phyloP scores from a whole-genome alignment of 805 yeast species.

The Candida qinlingensis region DNA sequence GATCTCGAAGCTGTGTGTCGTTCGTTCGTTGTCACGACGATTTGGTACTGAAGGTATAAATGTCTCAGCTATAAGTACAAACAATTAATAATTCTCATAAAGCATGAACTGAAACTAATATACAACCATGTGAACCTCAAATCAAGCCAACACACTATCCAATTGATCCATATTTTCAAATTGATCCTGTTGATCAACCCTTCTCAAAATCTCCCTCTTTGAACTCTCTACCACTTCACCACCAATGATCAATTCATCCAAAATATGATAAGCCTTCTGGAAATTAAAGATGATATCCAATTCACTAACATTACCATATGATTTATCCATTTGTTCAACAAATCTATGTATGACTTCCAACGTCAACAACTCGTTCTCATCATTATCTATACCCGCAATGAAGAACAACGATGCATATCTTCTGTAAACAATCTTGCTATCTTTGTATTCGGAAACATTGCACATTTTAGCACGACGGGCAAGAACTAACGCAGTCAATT shows the following conservation, averaged over 20 bases:
- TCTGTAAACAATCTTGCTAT: conserved; percentile 80
- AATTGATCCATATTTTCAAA: conserved; percentile 72
- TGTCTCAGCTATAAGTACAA: too few relatives aligned
- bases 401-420: conserved; percentile 92
- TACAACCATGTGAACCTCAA: too few relatives aligned
- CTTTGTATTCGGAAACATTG: conserved; percentile 29
- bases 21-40: too few relatives aligned
- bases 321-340: conserved; percentile 95
- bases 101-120: too few relatives aligned
- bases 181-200: conserved; percentile 82
- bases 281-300: conserved; percentile 95
- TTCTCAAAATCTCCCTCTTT: conserved; percentile 67
- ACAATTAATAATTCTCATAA: too few relatives aligned
- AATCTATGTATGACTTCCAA: conserved; percentile 86
- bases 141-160: conserved; percentile 35
- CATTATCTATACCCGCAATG: conserved; percentile 76
- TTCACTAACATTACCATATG: conserved; percentile 95
- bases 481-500: conserved; percentile 79
- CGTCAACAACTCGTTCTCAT: conserved; percentile 81
- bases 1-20: too few relatives aligned
- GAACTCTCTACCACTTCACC: conserved; percentile 85
- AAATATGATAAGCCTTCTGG: conserved; percentile 84
- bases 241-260: conserved; percentile 85
- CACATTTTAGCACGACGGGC: conserved; percentile 92
- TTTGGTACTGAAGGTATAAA: too few relatives aligned